These are phyloP conservation scores for Hypoxylon crocopeplum DNA, from an alignment of 495 filamentous ascomycete genomes.

Conservation along the genomic window DNA sequence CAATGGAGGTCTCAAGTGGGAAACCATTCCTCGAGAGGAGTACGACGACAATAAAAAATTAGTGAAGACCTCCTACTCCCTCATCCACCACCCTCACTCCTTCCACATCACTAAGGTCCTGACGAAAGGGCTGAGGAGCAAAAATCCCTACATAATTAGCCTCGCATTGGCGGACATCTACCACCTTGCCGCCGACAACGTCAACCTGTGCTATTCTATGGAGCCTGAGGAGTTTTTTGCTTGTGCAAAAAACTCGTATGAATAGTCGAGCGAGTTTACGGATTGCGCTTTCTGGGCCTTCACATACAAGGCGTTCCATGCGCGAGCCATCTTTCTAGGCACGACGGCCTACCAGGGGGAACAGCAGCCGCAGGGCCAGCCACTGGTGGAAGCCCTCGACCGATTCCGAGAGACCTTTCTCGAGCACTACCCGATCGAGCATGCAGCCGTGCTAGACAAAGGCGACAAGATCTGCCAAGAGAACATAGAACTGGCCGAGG, in stretches of 20 bases:
- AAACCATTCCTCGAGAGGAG: no score
- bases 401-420: constrained; percentile 16
- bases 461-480: constrained; percentile 4
- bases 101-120: constrained; percentile 22
- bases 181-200: constrained; percentile 15
- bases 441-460: background rate
- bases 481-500: constrained; percentile 15
- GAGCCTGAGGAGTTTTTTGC: constrained; percentile 20
- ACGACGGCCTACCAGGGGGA: background rate
- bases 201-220: constrained; percentile 8
- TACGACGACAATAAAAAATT: no score
- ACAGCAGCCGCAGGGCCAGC: background rate
- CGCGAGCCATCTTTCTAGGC: constrained; percentile 19
- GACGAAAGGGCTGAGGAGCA: background rate
- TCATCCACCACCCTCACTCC: constrained; percentile 11
- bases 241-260: constrained; percentile 17
- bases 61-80: no score
- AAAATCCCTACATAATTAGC: background rate
- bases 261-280: background rate
- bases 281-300: constrained; percentile 30
- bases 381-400: constrained; percentile 19
- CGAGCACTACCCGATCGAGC: background rate
- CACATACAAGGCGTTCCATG: constrained; percentile 35
- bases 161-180: constrained; percentile 19
- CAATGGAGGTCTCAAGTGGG: no score